A percentile compares a stretch with the other conserved stretches of the same genome.
phyloP scores from a whole-genome alignment of 345 rosid species.

The Salix udensis region DNA sequence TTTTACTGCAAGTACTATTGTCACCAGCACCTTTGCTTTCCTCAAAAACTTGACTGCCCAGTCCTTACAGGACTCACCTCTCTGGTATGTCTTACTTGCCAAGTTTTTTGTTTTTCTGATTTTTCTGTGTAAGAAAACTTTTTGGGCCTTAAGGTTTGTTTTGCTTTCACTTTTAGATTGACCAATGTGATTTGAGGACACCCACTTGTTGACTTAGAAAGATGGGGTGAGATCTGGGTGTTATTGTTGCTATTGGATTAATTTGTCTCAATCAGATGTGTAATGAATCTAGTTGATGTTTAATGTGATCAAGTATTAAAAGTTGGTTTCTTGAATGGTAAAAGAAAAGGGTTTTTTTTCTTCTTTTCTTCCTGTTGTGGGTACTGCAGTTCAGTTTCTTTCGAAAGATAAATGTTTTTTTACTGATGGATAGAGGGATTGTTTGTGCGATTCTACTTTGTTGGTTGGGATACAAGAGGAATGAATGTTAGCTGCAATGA shows the following conservation, averaged over 20 bases:
- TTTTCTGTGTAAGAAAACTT: not conserved
- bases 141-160: not conserved
- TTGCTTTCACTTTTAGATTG: constrained; percentile 15
- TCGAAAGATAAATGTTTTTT: not conserved
- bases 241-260: not conserved
- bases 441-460: not conserved
- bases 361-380: not conserved
- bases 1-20: constrained; percentile 31
- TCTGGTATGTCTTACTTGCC: constrained; percentile 30
- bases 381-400: not conserved
- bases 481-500: not conserved
- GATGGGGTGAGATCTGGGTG: constrained; percentile 32
- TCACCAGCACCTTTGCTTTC: constrained; percentile 17
- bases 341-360: not conserved
- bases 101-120: not conserved
- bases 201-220: constrained; percentile 8
- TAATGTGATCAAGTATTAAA: not conserved
- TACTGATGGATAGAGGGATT: not conserved
- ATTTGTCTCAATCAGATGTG: constrained; percentile 7
- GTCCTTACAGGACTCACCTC: constrained; percentile 12
- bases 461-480: not conserved
- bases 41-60: constrained; percentile 25
- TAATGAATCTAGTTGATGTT: not conserved
- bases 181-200: constrained; percentile 8
- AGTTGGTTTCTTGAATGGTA: not conserved